Base-by-base conservation (phyloP, 2,329 filamentous ascomycete species). In the Cyphellophora attinorum region DNA sequence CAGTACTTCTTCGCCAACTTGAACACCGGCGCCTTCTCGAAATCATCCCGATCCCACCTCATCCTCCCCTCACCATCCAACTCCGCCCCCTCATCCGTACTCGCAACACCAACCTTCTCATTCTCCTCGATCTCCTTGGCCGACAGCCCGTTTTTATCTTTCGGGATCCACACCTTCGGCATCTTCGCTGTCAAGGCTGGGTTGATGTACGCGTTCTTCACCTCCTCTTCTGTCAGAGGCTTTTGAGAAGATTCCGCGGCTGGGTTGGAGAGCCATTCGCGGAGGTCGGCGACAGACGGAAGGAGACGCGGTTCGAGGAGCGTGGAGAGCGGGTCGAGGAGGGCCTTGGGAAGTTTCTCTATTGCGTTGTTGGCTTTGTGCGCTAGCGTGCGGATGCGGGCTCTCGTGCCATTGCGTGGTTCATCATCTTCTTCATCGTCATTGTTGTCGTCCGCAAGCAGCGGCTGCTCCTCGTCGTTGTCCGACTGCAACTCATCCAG, bases 111-210 rank as follows among this genome's bases (percentile, higher is more conserved):
- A 11, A 68, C 67, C 1, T 81, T 84, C 44, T 86, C 79, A 25
- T 91, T 68, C 57, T 93, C 85, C 50, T 86, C 79, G 23, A 91
- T 67, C 57, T 93, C 86, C 51, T 86, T 79, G 45, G 69, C 70
- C 33, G 79, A 85, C 19, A 93, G 72, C 3, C 84, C 82, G 28
- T 76, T 76, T 1, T 68, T 59, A 51, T 94, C 86, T 36, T 72
- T 67, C 0, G 86, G 85, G 16, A 94, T 82, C 86, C 86, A 93
- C 3, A 93, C 62, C 19, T 80, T 64, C 1, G 83, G 82, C 3
- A 72, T 62, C 36, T 67, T 48, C 39, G 73, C 70, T 10, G 61
- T 71, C 46, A 91, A 68, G 0, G 80, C 75, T 0, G 85, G 84
- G 42, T 86, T 76, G 51, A 73, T 72, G 57, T 85, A 89, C 0